These are phyloP conservation scores for Trichoderma atrobrunneum DNA, from an alignment of 2,329 filamentous ascomycete genomes.

Conservation along the genomic window DNA sequence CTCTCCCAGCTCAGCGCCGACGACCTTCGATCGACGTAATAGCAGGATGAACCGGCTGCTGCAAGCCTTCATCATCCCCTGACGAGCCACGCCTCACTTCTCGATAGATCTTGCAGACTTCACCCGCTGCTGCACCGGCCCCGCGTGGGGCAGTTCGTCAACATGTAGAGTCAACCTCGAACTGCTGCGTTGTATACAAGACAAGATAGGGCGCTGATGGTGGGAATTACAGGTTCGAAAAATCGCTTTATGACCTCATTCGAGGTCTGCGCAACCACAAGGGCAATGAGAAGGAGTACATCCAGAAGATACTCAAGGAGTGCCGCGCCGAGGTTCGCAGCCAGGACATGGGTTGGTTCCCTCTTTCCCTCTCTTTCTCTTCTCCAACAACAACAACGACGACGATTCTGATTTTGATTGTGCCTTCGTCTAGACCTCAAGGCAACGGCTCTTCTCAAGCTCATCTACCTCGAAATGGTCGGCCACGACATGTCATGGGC, in stretches of 20 bases:
- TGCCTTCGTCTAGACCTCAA: slow-evolving; percentile 68
- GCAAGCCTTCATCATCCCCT: not conserved
- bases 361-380: not conserved
- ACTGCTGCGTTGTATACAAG: not conserved
- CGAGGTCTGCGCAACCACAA: slow-evolving; percentile 93
- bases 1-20: not conserved
- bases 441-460: slow-evolving; percentile 89
- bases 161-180: slow-evolving; percentile 23
- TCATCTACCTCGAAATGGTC: slow-evolving; percentile 98
- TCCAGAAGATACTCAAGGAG: slow-evolving; percentile 90
- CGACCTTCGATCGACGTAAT: not conserved
- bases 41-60: slow-evolving; percentile 18
- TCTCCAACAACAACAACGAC: not conserved
- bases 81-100: not conserved
- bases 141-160: slow-evolving; percentile 23
- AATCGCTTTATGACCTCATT: slow-evolving; percentile 98
- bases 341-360: slow-evolving; percentile 78
- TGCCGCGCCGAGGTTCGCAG: slow-evolving; percentile 89
- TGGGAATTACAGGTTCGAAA: slow-evolving; percentile 78
- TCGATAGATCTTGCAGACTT: not conserved
- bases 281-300: slow-evolving; percentile 91
- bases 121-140: slow-evolving; percentile 16
- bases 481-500: slow-evolving; percentile 99
- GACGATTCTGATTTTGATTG: slow-evolving; percentile 4
- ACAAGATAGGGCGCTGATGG: not conserved